Evolutionary conservation across 179 eudicot species (phyloP).

Genomic region (Patellifolia procumbens): DNA sequence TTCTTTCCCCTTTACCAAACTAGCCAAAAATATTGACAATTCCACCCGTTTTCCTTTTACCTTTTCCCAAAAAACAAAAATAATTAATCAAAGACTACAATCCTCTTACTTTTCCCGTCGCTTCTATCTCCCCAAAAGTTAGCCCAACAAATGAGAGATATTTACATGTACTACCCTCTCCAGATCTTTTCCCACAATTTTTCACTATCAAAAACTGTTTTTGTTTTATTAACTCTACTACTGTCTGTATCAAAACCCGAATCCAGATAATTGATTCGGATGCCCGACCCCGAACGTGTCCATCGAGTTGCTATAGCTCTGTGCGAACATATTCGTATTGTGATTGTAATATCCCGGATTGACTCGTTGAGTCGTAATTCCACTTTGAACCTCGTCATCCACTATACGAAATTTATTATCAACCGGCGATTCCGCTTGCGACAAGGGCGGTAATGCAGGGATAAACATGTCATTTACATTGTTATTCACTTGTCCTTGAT

Average conservation of each 20-base stretch:
- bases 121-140: slow-evolving; percentile 7
- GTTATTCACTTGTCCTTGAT: slow-evolving; percentile 15
- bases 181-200: not conserved
- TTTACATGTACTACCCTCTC: slow-evolving; percentile 33
- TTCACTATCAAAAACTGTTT: not conserved
- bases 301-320: slow-evolving; percentile 20
- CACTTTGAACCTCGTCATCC: slow-evolving; percentile 62
- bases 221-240: slow-evolving; percentile 5
- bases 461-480: slow-evolving; percentile 34
- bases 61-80: slow-evolving; percentile 2
- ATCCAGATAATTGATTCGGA: slow-evolving; percentile 36
- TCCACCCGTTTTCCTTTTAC: not conserved
- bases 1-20: slow-evolving; percentile 5
- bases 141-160: slow-evolving; percentile 31
- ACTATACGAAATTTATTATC: slow-evolving; percentile 18
- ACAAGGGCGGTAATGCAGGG: slow-evolving; percentile 39
- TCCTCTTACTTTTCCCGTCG: not conserved
- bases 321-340: slow-evolving; percentile 32
- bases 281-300: slow-evolving; percentile 56
- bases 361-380: slow-evolving; percentile 28
- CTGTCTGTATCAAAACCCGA: slow-evolving; percentile 37
- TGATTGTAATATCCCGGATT: slow-evolving; percentile 32
- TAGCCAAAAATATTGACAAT: slow-evolving; percentile 22
- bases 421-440: slow-evolving; percentile 34
- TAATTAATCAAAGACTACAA: slow-evolving; percentile 1